Percentiles rank a stretch among this genome's conserved stretches.
These are phyloP conservation scores for Epipyxis sp. DNA, from an alignment of 108 stramenopile genomes.

Conservation along the genomic window DNA sequence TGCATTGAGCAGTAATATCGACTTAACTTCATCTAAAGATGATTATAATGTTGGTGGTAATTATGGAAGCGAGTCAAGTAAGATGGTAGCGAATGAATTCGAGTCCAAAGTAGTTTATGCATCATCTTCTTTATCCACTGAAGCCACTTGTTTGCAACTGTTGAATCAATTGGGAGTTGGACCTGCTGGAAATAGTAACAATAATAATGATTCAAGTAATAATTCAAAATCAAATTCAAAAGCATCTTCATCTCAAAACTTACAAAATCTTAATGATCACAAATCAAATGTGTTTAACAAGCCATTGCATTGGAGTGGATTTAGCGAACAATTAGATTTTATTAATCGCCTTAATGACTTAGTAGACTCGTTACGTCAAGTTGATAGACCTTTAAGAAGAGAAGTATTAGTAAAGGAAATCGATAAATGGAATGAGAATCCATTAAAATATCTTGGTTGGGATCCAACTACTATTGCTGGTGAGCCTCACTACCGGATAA, in stretches of 20 bases:
- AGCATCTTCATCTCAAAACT: background rate
- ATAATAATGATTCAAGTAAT: conserved; percentile 17
- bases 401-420: too few relatives aligned
- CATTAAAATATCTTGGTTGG: conserved; percentile 5
- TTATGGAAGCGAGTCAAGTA: background rate
- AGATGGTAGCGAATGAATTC: background rate
- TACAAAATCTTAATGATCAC: background rate
- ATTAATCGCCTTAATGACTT: conserved; percentile 14
- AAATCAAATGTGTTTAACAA: background rate
- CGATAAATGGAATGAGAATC: too few relatives aligned
- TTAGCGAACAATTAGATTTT: conserved; percentile 13
- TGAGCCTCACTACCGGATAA: conserved; percentile 49
- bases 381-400: background rate
- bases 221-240: background rate
- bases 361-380: background rate
- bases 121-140: background rate
- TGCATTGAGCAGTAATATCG: background rate
- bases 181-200: too few relatives aligned
- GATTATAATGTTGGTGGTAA: background rate
- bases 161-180: too few relatives aligned
- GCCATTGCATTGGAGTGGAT: background rate
- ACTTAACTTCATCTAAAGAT: background rate
- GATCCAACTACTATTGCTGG: conserved; percentile 19
- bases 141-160: background rate
- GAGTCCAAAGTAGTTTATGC: background rate